Evolutionary conservation across 1,284 basidiomycete species (phyloP).

Genomic region (Leccinum subatratum): DNA sequence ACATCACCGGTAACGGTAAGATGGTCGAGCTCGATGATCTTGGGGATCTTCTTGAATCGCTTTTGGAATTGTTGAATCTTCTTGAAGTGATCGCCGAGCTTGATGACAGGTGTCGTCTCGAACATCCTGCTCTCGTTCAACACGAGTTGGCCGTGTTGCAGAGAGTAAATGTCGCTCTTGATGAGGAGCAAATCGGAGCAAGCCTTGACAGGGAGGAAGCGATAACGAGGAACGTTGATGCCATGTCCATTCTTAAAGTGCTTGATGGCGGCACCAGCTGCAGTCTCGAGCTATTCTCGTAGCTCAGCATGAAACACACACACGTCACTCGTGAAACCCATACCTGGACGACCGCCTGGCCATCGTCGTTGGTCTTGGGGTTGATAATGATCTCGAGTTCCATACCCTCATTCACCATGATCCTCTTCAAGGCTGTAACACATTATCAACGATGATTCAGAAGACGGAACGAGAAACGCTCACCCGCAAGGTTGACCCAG

Average conservation of each 20-base stretch:
- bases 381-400: constrained; percentile 95
- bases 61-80: constrained; percentile 97
- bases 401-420: constrained; percentile 89
- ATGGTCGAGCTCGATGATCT: constrained; percentile 91
- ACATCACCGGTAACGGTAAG: constrained; percentile 96
- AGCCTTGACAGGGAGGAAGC: constrained; percentile 95
- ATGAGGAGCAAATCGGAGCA: constrained; percentile 91
- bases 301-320: constrained; percentile 22
- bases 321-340: constrained; percentile 2
- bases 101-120: constrained; percentile 94
- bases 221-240: constrained; percentile 94
- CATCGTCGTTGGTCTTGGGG: constrained; percentile 85
- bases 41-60: constrained; percentile 95
- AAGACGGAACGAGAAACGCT: constrained; percentile 3
- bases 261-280: constrained; percentile 97
- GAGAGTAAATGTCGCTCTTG: constrained; percentile 95
- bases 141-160: constrained; percentile 91
- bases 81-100: constrained; percentile 91
- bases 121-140: constrained; percentile 91
- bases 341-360: constrained; percentile 77
- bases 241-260: constrained; percentile 94
- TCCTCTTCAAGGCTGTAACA: constrained; percentile 77
- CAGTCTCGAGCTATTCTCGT: constrained; percentile 81
- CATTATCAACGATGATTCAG: constrained; percentile 6
- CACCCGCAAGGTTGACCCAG: constrained; percentile 88